Evolutionary conservation across 2,329 filamentous ascomycete genomes (phyloP).

Genomic region (Phaeosphaeria sp.): DNA sequence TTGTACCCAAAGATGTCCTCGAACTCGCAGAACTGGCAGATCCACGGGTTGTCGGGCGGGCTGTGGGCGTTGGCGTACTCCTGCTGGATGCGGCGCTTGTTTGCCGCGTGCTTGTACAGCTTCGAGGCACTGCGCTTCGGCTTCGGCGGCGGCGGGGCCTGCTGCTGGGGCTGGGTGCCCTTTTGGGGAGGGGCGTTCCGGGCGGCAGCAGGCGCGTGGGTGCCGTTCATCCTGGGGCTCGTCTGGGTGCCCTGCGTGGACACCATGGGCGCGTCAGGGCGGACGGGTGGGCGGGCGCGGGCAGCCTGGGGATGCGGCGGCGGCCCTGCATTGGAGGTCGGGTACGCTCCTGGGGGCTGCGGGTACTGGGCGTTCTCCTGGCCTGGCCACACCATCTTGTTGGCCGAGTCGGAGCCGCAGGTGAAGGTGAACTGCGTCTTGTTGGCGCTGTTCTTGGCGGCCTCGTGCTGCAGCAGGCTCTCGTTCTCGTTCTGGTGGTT

Average conservation of each 20-base stretch:
- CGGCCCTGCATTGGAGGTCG: conserved; percentile 23
- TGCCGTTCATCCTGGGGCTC: conserved; percentile 58
- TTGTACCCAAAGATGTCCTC: conserved; percentile 92
- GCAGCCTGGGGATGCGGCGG: conserved; percentile 26
- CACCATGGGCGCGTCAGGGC: conserved; percentile 48
- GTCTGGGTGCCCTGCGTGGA: conserved; percentile 64
- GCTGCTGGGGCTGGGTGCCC: conserved; percentile 50
- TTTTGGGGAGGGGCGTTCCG: conserved; percentile 46
- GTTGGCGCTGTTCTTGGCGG: conserved; percentile 67
- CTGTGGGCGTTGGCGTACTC: conserved; percentile 78
- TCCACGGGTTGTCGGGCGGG: conserved; percentile 85
- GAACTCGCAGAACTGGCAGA: conserved; percentile 98
- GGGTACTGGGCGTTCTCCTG: conserved; percentile 54
- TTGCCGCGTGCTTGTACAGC: conserved; percentile 77
- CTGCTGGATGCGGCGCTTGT: conserved; percentile 78
- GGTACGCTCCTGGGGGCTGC: conserved; percentile 48
- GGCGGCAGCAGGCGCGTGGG: conserved; percentile 32
- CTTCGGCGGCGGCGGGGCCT: conserved; percentile 63
- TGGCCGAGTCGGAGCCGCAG: conserved; percentile 87
- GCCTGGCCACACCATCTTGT: conserved; percentile 77
- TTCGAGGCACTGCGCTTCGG: conserved; percentile 69
- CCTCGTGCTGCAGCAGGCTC: conserved; percentile 77
- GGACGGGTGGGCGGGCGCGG: conserved; percentile 38
- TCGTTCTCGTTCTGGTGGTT: conserved; percentile 74
- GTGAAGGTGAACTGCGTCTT: conserved; percentile 96